Evolutionary conservation across 2,329 filamentous ascomycete species (phyloP).

Genomic region (Sordariomycetes sp.): DNA sequence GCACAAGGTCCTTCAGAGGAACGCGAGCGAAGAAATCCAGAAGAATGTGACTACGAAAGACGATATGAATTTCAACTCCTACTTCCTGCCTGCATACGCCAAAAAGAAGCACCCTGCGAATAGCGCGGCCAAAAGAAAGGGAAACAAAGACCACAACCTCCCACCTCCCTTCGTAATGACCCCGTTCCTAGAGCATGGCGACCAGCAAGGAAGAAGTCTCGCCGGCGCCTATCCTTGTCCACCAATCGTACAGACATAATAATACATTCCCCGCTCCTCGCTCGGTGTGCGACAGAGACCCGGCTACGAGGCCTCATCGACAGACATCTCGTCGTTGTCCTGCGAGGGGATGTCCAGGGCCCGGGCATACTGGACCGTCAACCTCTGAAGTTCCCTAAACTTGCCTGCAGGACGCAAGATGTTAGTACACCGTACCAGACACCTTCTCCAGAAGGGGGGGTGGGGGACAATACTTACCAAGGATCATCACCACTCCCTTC

Average conservation of each 20-base stretch:
- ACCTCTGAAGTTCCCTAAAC: constrained; percentile 83
- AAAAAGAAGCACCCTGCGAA: not conserved
- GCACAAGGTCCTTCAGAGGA: too few species aligned
- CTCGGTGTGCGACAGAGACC: not conserved
- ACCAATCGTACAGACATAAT: not conserved
- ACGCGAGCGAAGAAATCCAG: too few species aligned
- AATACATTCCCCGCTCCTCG: not conserved
- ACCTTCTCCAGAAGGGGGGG: not conserved
- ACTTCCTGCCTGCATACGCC: too few species aligned
- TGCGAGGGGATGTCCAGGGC: constrained; percentile 48
- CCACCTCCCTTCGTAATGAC: not conserved
- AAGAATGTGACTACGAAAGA: too few species aligned
- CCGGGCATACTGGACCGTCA: constrained; percentile 90
- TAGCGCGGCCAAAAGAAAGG: not conserved
- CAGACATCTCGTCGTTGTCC: constrained; percentile 19
- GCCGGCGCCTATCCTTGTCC: not conserved
- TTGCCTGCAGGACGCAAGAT: constrained; percentile 52
- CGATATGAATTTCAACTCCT: too few species aligned
- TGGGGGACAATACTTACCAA: constrained; percentile 48
- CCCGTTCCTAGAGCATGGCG: not conserved
- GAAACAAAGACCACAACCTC: not conserved
- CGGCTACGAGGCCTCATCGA: not conserved
- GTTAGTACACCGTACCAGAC: not conserved
- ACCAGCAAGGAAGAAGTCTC: not conserved
- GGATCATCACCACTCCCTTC: constrained; percentile 81